These are phyloP conservation scores for Glarea lozoyensis DNA, from an alignment of 495 filamentous ascomycete genomes.

Conservation along the genomic window DNA sequence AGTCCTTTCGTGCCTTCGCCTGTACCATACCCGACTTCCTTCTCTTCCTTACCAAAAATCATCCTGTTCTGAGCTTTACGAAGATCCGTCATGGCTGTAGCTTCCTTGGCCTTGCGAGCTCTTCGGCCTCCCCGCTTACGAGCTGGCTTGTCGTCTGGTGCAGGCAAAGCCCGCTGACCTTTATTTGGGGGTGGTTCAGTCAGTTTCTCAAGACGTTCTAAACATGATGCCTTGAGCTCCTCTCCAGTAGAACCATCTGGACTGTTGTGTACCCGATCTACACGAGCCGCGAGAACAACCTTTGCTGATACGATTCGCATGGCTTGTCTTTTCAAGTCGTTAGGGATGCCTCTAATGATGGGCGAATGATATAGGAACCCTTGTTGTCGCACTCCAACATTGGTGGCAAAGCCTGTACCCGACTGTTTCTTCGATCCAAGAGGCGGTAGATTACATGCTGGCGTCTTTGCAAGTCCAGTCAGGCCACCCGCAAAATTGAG, in stretches of 20 bases:
- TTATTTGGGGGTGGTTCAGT: conserved; percentile 91
- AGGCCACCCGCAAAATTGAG: conserved; percentile 90
- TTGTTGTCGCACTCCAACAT: conserved; percentile 84
- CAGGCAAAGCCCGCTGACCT: conserved; percentile 77
- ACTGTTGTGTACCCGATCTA: conserved; percentile 77
- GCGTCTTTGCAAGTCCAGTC: conserved; percentile 80
- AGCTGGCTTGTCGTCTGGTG: conserved; percentile 91
- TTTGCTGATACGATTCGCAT: conserved; percentile 94
- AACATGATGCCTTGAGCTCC: conserved; percentile 73
- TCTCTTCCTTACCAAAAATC: conserved; percentile 92
- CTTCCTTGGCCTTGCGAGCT: conserved; percentile 93
- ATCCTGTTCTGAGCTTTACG: conserved; percentile 94
- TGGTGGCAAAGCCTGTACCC: conserved; percentile 82
- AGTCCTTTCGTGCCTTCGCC: conserved; percentile 81
- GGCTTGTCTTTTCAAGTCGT: conserved; percentile 84
- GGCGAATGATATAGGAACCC: conserved; percentile 90
- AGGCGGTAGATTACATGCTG: conserved; percentile 84
- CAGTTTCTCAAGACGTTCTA: conserved; percentile 85
- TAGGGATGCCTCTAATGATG: conserved; percentile 73
- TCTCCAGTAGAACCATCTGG: conserved; percentile 78
- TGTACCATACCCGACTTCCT: conserved; percentile 84
- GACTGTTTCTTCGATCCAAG: conserved; percentile 82
- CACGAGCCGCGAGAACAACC: conserved; percentile 80
- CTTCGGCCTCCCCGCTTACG: conserved; percentile 87
- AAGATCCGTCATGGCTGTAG: conserved; percentile 92